Conservation (phyloP, 2,329 filamentous ascomycete species). For the Lachnellula willkommii region DNA sequence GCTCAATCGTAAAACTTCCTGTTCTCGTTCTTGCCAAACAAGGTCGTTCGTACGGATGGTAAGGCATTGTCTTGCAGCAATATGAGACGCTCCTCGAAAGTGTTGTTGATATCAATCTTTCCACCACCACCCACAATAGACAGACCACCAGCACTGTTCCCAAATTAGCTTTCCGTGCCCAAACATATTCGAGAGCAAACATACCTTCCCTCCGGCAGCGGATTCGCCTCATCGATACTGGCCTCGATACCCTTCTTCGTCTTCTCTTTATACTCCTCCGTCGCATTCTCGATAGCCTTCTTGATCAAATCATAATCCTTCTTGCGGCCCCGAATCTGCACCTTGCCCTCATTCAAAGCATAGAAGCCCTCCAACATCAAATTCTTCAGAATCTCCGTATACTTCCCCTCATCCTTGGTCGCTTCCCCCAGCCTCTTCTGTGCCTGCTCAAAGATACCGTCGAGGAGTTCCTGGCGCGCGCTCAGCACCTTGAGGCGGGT, state of each 20-base stretch:
- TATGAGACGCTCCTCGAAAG: constrained; percentile 83
- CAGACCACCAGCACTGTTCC: constrained; percentile 72
- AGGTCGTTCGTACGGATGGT: constrained; percentile 73
- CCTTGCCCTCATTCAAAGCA: constrained; percentile 73
- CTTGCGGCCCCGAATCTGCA: constrained; percentile 71
- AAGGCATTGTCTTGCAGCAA: constrained; percentile 81
- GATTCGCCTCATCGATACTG: constrained; percentile 71
- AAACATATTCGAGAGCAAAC: constrained; percentile 35
- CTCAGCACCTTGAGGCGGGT: constrained; percentile 82
- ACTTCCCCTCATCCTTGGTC: constrained; percentile 65
- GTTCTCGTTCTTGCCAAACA: constrained; percentile 94
- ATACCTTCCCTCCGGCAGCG: constrained; percentile 77
- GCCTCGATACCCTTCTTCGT: constrained; percentile 64
- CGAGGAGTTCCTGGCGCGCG: constrained; percentile 84
- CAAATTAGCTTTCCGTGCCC: constrained; percentile 10
- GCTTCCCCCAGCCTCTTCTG: constrained; percentile 63
- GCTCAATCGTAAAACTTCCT: constrained; percentile 84
- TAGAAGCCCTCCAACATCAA: constrained; percentile 88
- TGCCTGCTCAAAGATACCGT: constrained; percentile 80
- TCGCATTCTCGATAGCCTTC: constrained; percentile 71
- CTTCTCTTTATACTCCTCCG: constrained; percentile 78
- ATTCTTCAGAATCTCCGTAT: constrained; percentile 70
- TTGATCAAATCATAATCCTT: constrained; percentile 70
- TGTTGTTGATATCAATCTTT: constrained; percentile 99
- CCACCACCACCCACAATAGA: constrained; percentile 74